phyloP scores from a whole-genome alignment of 2,329 filamentous ascomycete genomes.

The Paraconiothyrium sp. region DNA sequence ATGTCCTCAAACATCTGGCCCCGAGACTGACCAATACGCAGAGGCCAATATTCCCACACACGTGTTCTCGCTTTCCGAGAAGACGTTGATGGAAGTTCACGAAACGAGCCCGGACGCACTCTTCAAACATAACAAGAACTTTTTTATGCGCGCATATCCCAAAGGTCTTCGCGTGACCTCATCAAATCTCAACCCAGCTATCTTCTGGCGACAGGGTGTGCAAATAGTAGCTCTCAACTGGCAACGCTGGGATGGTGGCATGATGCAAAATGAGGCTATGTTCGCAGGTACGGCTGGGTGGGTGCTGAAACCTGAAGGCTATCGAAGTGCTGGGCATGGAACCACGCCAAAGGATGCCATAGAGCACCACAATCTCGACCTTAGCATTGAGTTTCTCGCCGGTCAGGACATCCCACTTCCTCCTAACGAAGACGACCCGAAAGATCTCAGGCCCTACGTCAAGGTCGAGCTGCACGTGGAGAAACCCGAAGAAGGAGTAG shows the following conservation, averaged over 20 bases:
- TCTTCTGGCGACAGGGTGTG: slow-evolving; percentile 88
- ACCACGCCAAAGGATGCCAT: slow-evolving; percentile 57
- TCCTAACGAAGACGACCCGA: slow-evolving; percentile 60
- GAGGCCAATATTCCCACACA: slow-evolving; percentile 66
- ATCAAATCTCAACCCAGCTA: slow-evolving; percentile 84
- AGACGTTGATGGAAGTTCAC: slow-evolving; percentile 72
- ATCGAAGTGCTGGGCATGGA: slow-evolving; percentile 60
- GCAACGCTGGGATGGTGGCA: slow-evolving; percentile 89
- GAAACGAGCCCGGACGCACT: slow-evolving; percentile 65
- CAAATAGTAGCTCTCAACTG: slow-evolving; percentile 95
- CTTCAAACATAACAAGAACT: slow-evolving; percentile 83
- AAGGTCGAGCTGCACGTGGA: slow-evolving; percentile 86
- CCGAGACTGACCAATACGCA: slow-evolving; percentile 12
- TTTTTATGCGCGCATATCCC: slow-evolving; percentile 88
- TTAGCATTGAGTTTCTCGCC: slow-evolving; percentile 77
- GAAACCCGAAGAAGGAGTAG: slow-evolving; percentile 61
- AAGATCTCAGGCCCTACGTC: slow-evolving; percentile 76
- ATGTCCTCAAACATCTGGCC: background rate
- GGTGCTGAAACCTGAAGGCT: slow-evolving; percentile 83
- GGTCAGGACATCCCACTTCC: slow-evolving; percentile 80
- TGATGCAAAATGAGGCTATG: slow-evolving; percentile 97
- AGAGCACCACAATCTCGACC: slow-evolving; percentile 66
- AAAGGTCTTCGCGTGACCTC: slow-evolving; percentile 82
- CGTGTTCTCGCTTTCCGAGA: slow-evolving; percentile 72
- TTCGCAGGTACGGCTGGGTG: slow-evolving; percentile 83